A percentile compares a stretch with the other conserved stretches of the same genome.
Conservation (phyloP, 345 rosid genomes). For the Xanthoceras sorbifolium region DNA sequence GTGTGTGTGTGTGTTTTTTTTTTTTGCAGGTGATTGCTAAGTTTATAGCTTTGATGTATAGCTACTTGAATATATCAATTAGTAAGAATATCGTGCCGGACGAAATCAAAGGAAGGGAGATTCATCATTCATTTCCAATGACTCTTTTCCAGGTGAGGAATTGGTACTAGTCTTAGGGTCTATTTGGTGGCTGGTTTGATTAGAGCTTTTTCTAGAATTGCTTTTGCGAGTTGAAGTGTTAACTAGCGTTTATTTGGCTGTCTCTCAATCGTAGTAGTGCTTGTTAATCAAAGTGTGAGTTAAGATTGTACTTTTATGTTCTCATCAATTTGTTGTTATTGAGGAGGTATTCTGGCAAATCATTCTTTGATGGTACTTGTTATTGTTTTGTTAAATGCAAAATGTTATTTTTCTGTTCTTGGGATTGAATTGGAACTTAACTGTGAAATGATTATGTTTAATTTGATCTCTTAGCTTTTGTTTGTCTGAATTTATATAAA, state of each 20-base stretch:
- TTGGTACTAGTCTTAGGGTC: not conserved
- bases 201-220: not conserved
- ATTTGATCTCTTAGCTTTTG: not conserved
- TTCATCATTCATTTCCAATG: conserved; percentile 91
- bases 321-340: not conserved
- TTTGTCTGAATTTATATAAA: not conserved
- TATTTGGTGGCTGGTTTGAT: not conserved
- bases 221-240: not conserved
- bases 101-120: conserved; percentile 84
- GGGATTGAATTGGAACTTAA: not conserved
- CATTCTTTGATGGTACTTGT: not conserved
- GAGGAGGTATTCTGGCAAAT: not conserved
- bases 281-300: not conserved
- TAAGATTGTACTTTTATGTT: not conserved
- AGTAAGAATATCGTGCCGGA: conserved; percentile 71
- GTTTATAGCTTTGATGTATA: conserved; percentile 86
- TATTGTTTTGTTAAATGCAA: not conserved
- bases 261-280: not conserved
- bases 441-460: not conserved
- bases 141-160: conserved; percentile 77
- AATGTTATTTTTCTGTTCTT: not conserved
- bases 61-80: conserved; percentile 84
- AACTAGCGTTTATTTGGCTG: not conserved
- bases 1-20: not conserved
- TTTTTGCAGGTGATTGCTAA: conserved; percentile 83